Evolutionary conservation across 2,329 filamentous ascomycete species (phyloP), one percentile per base, ranked within the genome.

Genomic region (Beauveria rudraprayagi): DNA sequence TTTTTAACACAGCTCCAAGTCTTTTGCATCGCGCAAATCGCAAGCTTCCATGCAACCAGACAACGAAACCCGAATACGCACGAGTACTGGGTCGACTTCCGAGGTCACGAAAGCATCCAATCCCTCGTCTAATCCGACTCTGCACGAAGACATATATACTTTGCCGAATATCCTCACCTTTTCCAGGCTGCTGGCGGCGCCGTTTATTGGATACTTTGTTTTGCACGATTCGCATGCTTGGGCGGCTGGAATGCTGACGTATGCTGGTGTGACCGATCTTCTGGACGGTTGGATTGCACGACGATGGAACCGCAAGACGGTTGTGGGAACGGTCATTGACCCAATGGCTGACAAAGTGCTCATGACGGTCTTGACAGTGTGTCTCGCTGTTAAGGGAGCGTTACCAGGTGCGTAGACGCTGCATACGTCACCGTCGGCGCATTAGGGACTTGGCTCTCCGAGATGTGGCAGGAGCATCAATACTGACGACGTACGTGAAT

Each of bases 291-390:
- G 88, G 82, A 94, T 99, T 68, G 94, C 94, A 28, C 85, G 94
- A 46, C 83, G 82, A 63, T 97, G 89, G 86, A 88, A 93, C 56
- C 82, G 91, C 61, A 89, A 94, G 73, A 97, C 94, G 0, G 93
- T 99, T 1, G 91, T 97, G 10, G 94, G 94, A 60, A 95, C 91
- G 60, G 86, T 99, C 34, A 91, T 99, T 64, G 92, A 96, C 70
- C 94, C 94, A 6, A 94, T 97, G 89, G 94, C 94, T 3, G 94
- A 99, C 75, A 99, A 99, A 77, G 83, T 86, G 9, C 82, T 99
- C 65, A 97, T 99, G 94, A 97, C 93, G 0, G 86, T 96, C 62
- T 76, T 96, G 68, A 95, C 93, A 0, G 87, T 93, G 14, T 92
- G 90, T 65, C 77, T 97, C 50, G 92, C 92, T 4, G 80, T 89